Conservation (phyloP, 306 rosid genomes). For the Medicago lupulina region DNA sequence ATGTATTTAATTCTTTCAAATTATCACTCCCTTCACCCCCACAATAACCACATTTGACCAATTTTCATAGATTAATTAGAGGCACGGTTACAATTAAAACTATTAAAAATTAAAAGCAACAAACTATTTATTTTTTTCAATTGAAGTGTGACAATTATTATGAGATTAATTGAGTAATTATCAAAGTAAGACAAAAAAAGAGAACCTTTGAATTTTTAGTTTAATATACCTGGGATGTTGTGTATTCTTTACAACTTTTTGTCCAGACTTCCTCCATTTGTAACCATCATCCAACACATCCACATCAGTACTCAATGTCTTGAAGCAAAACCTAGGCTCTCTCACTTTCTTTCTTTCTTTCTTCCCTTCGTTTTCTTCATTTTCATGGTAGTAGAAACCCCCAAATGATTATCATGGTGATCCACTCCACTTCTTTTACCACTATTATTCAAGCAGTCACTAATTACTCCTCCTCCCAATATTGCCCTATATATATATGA, state of each 20-base stretch:
- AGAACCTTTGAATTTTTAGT: background rate
- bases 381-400: constrained; percentile 61
- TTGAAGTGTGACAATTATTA: too few relatives aligned
- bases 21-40: background rate
- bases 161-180: background rate
- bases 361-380: constrained; percentile 92
- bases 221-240: constrained; percentile 99
- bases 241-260: constrained; percentile 98
- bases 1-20: constrained; percentile 24
- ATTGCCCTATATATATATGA: constrained; percentile 63
- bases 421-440: constrained; percentile 53
- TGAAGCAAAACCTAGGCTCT: constrained; percentile 98
- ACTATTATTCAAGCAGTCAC: constrained; percentile 49
- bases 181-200: constrained; percentile 25
- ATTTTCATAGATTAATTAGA: too few relatives aligned
- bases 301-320: constrained; percentile 86
- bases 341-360: constrained; percentile 94
- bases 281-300: constrained; percentile 99
- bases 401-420: constrained; percentile 50
- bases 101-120: too few relatives aligned
- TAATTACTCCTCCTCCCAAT: constrained; percentile 53
- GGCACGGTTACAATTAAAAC: too few relatives aligned
- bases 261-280: constrained; percentile 99
- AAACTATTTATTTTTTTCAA: too few relatives aligned
- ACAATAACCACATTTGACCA: background rate